Evolutionary conservation across 495 filamentous ascomycete species (phyloP).

Genomic region (Aspergillus asperescens): DNA sequence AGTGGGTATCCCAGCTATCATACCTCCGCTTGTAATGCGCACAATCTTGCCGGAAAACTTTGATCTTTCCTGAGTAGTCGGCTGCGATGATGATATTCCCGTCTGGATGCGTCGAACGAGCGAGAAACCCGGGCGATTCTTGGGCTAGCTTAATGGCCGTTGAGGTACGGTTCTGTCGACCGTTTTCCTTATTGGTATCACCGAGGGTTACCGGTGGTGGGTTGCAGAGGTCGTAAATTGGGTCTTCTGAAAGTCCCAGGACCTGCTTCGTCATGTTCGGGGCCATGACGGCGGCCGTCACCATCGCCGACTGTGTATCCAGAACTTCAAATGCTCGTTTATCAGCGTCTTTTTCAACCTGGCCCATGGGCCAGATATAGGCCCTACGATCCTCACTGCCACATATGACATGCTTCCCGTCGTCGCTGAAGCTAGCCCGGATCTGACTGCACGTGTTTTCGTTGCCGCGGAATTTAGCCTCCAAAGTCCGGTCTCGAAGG

Average conservation of each 20-base stretch:
- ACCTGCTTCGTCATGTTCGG: constrained; percentile 72
- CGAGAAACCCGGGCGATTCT: constrained; percentile 64
- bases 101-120: constrained; percentile 67
- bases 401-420: constrained; percentile 82
- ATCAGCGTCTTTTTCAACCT: constrained; percentile 62
- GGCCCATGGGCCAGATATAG: constrained; percentile 77
- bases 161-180: constrained; percentile 25
- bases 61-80: constrained; percentile 82
- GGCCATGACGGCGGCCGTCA: constrained; percentile 81
- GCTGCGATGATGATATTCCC: constrained; percentile 93
- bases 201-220: constrained; percentile 85
- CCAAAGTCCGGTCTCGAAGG: constrained; percentile 72
- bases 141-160: constrained; percentile 52
- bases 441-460: constrained; percentile 93
- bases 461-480: constrained; percentile 88
- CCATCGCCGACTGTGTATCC: constrained; percentile 81
- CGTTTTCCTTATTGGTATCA: constrained; percentile 50
- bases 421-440: constrained; percentile 80
- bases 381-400: constrained; percentile 87
- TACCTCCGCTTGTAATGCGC: constrained; percentile 58
- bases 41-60: constrained; percentile 92
- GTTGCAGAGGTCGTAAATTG: constrained; percentile 93
- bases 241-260: constrained; percentile 77
- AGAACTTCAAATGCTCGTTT: constrained; percentile 81
- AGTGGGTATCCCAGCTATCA: constrained; percentile 53